Conservation (phyloP, 169 alveolate species). For the Cystoisospora suis region DNA sequence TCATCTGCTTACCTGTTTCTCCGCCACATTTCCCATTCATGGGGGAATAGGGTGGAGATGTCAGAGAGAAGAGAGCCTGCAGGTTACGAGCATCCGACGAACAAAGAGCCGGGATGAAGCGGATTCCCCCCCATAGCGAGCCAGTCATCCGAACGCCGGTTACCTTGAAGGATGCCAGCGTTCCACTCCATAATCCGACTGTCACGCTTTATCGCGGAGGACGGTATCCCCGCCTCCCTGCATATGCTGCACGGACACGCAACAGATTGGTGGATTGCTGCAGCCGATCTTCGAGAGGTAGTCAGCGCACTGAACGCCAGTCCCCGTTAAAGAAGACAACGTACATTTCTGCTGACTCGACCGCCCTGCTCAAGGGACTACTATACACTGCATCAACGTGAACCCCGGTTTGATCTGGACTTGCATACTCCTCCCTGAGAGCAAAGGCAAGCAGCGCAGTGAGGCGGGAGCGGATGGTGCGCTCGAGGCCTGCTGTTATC, state of each 20-base stretch:
- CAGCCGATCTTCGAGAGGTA: neutral
- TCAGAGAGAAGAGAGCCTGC: conserved; percentile 28
- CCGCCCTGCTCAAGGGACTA: conserved; percentile 34
- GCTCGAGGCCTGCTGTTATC: too few species aligned
- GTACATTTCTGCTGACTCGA: conserved; percentile 50
- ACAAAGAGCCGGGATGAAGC: neutral
- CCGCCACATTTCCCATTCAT: conserved; percentile 28
- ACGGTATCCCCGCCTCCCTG: neutral
- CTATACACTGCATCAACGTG: neutral
- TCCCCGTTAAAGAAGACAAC: neutral
- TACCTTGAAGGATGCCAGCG: conserved; percentile 51
- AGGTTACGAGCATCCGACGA: neutral
- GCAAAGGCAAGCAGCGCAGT: too few species aligned
- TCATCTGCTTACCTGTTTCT: neutral
- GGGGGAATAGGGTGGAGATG: neutral
- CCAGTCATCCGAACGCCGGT: neutral
- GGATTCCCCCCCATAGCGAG: neutral
- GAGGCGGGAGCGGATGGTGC: too few species aligned
- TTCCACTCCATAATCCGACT: conserved; percentile 44
- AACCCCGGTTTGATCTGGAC: neutral
- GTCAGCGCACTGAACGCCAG: too few species aligned
- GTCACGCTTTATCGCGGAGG: neutral
- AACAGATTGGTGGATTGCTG: too few species aligned
- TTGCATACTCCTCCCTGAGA: too few species aligned
- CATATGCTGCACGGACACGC: conserved; percentile 22